Percentiles rank a stretch among this genome's conserved stretches.
Evolutionary conservation across 140 eudicot species (phyloP).

Genomic region (Ambrosia hybrid): DNA sequence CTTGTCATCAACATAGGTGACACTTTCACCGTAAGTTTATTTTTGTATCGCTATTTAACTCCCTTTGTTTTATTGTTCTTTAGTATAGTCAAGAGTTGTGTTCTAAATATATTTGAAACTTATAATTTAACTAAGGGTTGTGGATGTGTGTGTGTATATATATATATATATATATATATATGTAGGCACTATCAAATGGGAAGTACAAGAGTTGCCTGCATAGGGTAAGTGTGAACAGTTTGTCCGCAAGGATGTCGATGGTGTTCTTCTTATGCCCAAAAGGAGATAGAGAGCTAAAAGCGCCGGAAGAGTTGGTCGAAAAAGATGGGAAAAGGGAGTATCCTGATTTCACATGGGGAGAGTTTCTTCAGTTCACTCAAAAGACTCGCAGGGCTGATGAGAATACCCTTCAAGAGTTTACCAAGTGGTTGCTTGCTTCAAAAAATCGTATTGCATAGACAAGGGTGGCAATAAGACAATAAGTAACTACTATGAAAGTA

Average conservation of each 20-base stretch:
- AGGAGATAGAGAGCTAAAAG: constrained; percentile 44
- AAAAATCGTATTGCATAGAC: constrained; percentile 1
- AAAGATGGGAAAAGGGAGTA: constrained; percentile 34
- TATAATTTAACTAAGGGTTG: too few species aligned
- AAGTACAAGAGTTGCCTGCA: constrained; percentile 63
- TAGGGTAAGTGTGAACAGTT: constrained; percentile 52
- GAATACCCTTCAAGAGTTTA: constrained; percentile 43
- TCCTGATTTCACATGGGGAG: constrained; percentile 64
- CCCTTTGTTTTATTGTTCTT: not conserved
- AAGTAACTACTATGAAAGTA: too few species aligned
- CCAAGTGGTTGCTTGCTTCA: constrained; percentile 33
- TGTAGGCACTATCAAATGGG: constrained; percentile 67
- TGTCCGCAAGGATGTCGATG: constrained; percentile 40
- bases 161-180: not conserved
- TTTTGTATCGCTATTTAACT: not conserved
- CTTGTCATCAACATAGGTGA: constrained; percentile 71
- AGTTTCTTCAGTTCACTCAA: constrained; percentile 45
- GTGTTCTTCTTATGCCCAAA: constrained; percentile 54
- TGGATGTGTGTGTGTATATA: too few species aligned
- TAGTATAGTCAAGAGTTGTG: not conserved
- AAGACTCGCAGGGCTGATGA: constrained; percentile 44
- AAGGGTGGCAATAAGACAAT: not conserved
- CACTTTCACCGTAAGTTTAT: constrained; percentile 51
- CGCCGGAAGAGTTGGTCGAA: constrained; percentile 42
- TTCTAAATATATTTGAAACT: not conserved